These are phyloP conservation scores for Escallonia herrerae DNA, from an alignment of 129 eudicot species.

Conservation along the genomic window DNA sequence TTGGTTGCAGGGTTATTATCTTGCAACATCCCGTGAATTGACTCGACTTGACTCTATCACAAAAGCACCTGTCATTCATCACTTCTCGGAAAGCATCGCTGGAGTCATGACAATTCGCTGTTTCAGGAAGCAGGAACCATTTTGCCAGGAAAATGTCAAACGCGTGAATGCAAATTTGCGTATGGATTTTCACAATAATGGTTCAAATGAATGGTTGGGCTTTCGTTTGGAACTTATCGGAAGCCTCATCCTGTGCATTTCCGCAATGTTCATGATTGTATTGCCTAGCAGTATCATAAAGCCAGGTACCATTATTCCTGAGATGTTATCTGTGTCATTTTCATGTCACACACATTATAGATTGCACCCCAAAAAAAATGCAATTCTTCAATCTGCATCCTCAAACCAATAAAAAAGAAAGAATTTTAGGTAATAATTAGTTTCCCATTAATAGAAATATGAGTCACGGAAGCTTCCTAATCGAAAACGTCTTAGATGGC, in stretches of 20 bases:
- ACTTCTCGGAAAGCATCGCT: constrained; percentile 88
- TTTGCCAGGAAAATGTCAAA: constrained; percentile 50
- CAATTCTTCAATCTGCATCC: too few species aligned
- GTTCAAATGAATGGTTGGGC: constrained; percentile 85
- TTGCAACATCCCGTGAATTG: constrained; percentile 84
- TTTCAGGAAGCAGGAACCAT: constrained; percentile 62
- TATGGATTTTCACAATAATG: constrained; percentile 86
- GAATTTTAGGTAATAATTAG: too few species aligned
- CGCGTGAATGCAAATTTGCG: constrained; percentile 67
- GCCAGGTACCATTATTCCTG: constrained; percentile 52
- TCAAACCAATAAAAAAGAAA: too few species aligned
- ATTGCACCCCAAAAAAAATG: background rate
- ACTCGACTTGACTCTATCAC: constrained; percentile 87
- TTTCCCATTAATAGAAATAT: too few species aligned
- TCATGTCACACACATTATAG: background rate
- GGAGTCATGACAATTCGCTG: constrained; percentile 90
- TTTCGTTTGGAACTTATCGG: constrained; percentile 89
- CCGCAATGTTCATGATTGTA: constrained; percentile 78
- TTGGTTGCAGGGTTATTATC: constrained; percentile 62
- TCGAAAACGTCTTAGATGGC: too few species aligned
- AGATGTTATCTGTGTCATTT: background rate
- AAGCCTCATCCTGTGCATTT: constrained; percentile 75
- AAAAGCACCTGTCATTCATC: constrained; percentile 91
- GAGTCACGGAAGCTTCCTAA: too few species aligned
- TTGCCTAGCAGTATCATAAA: constrained; percentile 82